Conservation (phyloP, 2,329 filamentous ascomycete genomes). For the Epichloe coenophiala region DNA sequence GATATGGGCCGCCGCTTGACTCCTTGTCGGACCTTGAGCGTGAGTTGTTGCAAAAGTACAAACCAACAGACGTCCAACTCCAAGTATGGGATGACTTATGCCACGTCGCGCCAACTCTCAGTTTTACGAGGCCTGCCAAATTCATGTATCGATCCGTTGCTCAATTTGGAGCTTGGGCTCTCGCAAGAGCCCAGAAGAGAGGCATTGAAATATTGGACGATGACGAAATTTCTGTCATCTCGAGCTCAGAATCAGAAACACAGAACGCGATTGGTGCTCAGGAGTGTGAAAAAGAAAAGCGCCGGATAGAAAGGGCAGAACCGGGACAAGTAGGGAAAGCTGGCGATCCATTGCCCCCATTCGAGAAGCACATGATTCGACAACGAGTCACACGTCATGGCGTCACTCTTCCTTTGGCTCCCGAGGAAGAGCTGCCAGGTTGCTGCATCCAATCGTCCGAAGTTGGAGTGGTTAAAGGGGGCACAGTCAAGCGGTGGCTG, state of each 20-base stretch:
- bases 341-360: slow-evolving; percentile 68
- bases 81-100: slow-evolving; percentile 96
- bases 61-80: slow-evolving; percentile 80
- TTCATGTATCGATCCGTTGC: slow-evolving; percentile 89
- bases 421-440: slow-evolving; percentile 48
- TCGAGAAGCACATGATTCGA: slow-evolving; percentile 80
- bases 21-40: slow-evolving; percentile 50
- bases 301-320: slow-evolving; percentile 10
- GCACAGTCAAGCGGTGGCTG: slow-evolving; percentile 74
- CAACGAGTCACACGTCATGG: slow-evolving; percentile 75
- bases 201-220: slow-evolving; percentile 74
- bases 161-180: slow-evolving; percentile 85
- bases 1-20: slow-evolving; percentile 56
- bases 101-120: slow-evolving; percentile 84
- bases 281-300: slow-evolving; percentile 7
- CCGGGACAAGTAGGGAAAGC: slow-evolving; percentile 58
- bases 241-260: slow-evolving; percentile 35
- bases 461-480: slow-evolving; percentile 65
- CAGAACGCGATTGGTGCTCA: slow-evolving; percentile 13
- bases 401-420: slow-evolving; percentile 52
- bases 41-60: slow-evolving; percentile 49
- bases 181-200: slow-evolving; percentile 67
- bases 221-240: slow-evolving; percentile 63
- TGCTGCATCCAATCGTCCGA: slow-evolving; percentile 49
- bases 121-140: slow-evolving; percentile 90